These are phyloP conservation scores for Aspergillus awamori DNA, from an alignment of 2,329 filamentous ascomycete genomes.

Conservation along the genomic window DNA sequence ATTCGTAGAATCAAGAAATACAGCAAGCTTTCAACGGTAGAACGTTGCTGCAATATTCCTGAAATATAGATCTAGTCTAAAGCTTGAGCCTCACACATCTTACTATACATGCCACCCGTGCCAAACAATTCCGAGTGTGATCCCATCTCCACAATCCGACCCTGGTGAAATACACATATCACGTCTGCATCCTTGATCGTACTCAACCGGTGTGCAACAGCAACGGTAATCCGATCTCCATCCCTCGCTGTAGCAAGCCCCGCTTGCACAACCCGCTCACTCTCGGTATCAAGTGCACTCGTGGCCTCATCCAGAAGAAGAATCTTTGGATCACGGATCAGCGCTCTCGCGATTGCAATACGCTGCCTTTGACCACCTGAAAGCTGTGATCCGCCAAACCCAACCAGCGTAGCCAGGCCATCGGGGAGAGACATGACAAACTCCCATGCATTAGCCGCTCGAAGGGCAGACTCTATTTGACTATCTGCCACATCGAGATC, in stretches of 20 bases:
- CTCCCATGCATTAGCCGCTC: conserved; percentile 51
- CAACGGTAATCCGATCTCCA: conserved; percentile 28
- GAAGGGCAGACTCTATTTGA: conserved; percentile 36
- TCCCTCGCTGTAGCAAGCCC: conserved; percentile 17
- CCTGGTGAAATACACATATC: conserved; percentile 63
- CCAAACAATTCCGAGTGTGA: conserved; percentile 42
- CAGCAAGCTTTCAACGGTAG: too few relatives aligned
- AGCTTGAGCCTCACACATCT: conserved; percentile 52
- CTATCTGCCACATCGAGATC: conserved; percentile 40
- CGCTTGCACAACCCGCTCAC: conserved; percentile 44
- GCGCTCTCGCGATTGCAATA: conserved; percentile 56
- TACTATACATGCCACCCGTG: conserved; percentile 41
- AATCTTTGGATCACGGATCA: conserved; percentile 53
- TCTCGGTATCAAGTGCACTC: conserved; percentile 54
- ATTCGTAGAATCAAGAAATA: too few relatives aligned
- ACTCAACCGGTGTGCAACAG: conserved; percentile 32
- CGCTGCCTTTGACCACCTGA: conserved; percentile 60
- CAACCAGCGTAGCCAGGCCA: conserved; percentile 56
- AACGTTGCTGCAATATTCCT: too few relatives aligned
- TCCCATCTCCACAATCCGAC: conserved; percentile 45
- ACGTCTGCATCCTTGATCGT: conserved; percentile 65
- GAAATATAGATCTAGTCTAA: conserved; percentile 26
- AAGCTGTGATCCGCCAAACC: conserved; percentile 55
- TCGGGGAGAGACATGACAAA: conserved; percentile 54
- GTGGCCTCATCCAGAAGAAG: conserved; percentile 60